Evolutionary conservation across 1,284 basidiomycete species (phyloP).

Genomic region (Ceratobasidium sp.): DNA sequence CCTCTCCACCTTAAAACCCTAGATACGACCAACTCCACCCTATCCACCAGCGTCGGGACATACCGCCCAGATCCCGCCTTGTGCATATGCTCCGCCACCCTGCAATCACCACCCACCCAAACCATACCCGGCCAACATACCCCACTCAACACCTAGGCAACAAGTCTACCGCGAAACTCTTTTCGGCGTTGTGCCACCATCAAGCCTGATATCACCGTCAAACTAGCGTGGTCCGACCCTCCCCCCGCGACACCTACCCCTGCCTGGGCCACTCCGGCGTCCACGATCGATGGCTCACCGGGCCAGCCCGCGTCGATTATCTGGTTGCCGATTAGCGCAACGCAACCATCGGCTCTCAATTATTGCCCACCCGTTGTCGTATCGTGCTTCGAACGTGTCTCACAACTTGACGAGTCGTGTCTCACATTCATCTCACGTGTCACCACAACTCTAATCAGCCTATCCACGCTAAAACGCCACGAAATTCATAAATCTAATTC

Average conservation of each 20-base stretch:
- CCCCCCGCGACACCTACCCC: not conserved
- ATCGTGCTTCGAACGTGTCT: too few species aligned
- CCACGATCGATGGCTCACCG: constrained; percentile 12
- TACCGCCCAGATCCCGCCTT: not conserved
- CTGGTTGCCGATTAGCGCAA: not conserved
- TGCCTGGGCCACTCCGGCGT: not conserved
- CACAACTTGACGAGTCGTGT: too few species aligned
- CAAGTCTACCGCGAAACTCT: constrained; percentile 3
- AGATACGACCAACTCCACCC: constrained; percentile 2
- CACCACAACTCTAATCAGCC: too few species aligned
- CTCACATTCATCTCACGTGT: not conserved
- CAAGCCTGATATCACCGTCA: constrained; percentile 1
- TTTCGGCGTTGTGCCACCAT: constrained; percentile 11
- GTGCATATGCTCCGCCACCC: constrained; percentile 5
- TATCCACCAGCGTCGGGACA: not conserved
- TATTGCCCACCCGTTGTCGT: too few species aligned
- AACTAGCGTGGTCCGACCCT: constrained; percentile 1
- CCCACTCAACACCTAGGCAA: not conserved
- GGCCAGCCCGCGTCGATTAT: not conserved
- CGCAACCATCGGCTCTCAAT: not conserved
- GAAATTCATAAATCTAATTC: not conserved
- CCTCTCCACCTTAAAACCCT: constrained; percentile 12
- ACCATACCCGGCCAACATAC: not conserved
- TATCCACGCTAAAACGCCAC: constrained; percentile 5
- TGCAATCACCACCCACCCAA: not conserved